A percentile compares a stretch with the other conserved stretches of the same genome.
Evolutionary conservation across 2,329 filamentous ascomycete species (phyloP).

Genomic region (Clonostachys sp.): DNA sequence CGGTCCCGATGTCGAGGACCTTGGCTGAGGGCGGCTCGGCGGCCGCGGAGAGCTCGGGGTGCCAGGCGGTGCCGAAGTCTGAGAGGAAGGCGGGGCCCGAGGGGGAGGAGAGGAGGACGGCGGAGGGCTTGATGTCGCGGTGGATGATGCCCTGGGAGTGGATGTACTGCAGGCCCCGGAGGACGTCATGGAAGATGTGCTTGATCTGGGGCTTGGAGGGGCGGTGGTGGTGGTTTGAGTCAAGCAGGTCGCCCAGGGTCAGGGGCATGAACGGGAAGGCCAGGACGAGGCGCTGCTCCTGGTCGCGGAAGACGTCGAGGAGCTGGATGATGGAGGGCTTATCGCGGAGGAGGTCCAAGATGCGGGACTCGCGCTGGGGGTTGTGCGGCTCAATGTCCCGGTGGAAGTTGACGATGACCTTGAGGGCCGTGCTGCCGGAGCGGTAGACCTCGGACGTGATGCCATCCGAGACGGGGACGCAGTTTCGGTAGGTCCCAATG

Average conservation of each 20-base stretch:
- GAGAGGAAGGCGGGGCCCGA: conserved; percentile 73
- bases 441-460: conserved; percentile 82
- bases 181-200: conserved; percentile 58
- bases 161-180: conserved; percentile 65
- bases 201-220: conserved; percentile 12
- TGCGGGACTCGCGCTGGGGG: conserved; percentile 71
- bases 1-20: conserved; percentile 90
- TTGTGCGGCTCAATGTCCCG: conserved; percentile 77
- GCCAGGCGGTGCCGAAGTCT: conserved; percentile 93
- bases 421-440: conserved; percentile 63
- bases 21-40: conserved; percentile 68
- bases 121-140: conserved; percentile 90
- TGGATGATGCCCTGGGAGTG: conserved; percentile 80
- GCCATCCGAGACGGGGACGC: conserved; percentile 56
- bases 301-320: conserved; percentile 68
- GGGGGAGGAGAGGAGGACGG: conserved; percentile 67
- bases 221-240: neutral
- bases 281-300: conserved; percentile 67
- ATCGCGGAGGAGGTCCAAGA: conserved; percentile 54
- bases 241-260: conserved; percentile 54
- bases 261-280: conserved; percentile 80
- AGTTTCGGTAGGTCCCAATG: conserved; percentile 51
- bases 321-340: conserved; percentile 64
- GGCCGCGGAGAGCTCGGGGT: conserved; percentile 48
- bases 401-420: conserved; percentile 71